Evolutionary conservation across 345 rosid species (phyloP).

Genomic region (Populus euphratica): DNA sequence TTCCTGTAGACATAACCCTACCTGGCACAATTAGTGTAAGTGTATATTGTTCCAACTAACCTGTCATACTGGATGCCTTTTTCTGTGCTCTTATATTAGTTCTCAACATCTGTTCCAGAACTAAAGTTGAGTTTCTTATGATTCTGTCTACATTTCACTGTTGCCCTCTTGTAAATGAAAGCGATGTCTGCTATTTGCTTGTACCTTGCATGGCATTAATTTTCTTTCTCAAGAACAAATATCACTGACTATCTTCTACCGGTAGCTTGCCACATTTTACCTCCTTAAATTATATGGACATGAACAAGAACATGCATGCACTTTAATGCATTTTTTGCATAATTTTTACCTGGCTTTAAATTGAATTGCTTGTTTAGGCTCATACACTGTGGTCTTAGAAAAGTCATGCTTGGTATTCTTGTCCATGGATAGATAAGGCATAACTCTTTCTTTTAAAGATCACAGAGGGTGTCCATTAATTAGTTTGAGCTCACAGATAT

Average conservation of each 20-base stretch:
- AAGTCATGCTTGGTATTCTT: neutral
- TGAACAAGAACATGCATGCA: neutral
- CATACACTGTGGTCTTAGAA: neutral
- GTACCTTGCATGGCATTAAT: neutral
- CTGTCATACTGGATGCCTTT: neutral
- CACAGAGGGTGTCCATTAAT: neutral
- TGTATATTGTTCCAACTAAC: neutral
- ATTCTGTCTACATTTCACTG: neutral
- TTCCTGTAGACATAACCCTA: neutral
- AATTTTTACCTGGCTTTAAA: neutral
- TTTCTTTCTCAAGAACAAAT: neutral
- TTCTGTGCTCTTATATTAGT: neutral
- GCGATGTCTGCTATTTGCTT: neutral
- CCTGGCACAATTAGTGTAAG: neutral
- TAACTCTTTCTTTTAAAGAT: neutral
- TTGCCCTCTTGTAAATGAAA: neutral
- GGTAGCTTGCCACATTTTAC: neutral
- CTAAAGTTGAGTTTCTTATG: constrained; percentile 1
- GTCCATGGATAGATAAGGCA: neutral
- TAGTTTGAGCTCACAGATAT: neutral
- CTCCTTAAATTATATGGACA: neutral
- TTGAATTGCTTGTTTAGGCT: neutral
- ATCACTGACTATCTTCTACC: neutral
- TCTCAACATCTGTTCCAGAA: neutral
- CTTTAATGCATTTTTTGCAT: neutral